Base-by-base conservation (phyloP, 2,329 filamentous ascomycete species). In the Lachnellula subtilissima region DNA sequence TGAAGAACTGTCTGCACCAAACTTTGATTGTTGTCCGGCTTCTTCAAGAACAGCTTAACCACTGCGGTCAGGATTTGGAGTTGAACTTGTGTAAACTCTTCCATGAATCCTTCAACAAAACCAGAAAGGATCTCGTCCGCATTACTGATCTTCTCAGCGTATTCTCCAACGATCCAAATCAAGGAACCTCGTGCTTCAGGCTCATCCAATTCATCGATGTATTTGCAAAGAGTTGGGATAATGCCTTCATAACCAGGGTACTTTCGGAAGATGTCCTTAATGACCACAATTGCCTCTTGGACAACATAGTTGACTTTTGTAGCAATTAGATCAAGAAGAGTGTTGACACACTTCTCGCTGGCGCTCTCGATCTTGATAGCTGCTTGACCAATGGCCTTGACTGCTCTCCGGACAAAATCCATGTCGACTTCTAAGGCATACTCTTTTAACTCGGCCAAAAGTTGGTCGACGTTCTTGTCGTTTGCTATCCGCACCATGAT, bases 401-500 rank as follows among this genome's bases (percentile, higher is more conserved):
- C 89, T 7, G 94, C 91, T 67, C 94, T 85, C 65, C 91, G 86
- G 54, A 97, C 93, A 71, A 97, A 97, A 72, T 99, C 94, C 92
- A 99, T 97, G 68, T 99, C 94, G 36, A 99, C 93, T 77, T 99
- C 94, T 65, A 97, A 79, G 7, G 94, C 94, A 67, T 99, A 99
- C 72, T 99, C 94, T 73, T 96, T 97, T 69, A 99, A 73, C 72
- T 99, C 94, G 11, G 92, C 89, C 15, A 99, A 78, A 25, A 99
- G 79, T 70, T 97, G 94, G 69, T 99, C 94, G 58, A 93, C 93
- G 70, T 97, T 99, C 70, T 87, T 88, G 65, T 97, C 92, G 74
- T 97, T 97, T 59, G 93, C 91, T 85, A 99, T 97, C 72, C 94
- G 87, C 48, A 99, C 93, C 94, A 99, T 97, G 61, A 97, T 97